These are phyloP conservation scores for Nemania sp. DNA, from an alignment of 2,329 filamentous ascomycete genomes.

Conservation along the genomic window DNA sequence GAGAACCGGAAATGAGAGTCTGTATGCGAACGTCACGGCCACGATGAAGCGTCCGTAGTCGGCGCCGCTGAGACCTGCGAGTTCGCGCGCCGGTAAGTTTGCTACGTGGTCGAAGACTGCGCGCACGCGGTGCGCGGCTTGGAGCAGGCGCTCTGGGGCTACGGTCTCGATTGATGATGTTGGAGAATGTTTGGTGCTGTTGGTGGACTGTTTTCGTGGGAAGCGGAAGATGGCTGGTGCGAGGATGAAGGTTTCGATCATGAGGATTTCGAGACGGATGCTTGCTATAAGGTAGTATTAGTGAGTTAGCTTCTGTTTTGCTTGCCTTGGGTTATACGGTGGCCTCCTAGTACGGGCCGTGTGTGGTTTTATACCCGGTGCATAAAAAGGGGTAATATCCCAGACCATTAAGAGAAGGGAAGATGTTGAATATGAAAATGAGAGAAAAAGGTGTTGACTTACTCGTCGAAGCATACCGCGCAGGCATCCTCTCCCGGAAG, in stretches of 20 bases:
- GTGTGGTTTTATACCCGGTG: too few species aligned
- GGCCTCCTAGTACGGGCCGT: too few species aligned
- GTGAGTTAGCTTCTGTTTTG: constrained; percentile 4
- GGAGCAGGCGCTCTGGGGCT: constrained; percentile 27
- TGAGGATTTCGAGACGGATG: constrained; percentile 41
- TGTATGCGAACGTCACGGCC: constrained; percentile 48
- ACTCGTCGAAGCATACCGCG: constrained; percentile 34
- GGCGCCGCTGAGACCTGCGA: constrained; percentile 45
- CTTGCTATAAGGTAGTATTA: constrained; percentile 32
- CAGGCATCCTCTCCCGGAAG: constrained; percentile 44
- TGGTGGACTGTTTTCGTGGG: not conserved
- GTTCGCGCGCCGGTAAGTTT: constrained; percentile 29
- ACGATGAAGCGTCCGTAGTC: constrained; percentile 51
- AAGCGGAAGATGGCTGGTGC: constrained; percentile 43
- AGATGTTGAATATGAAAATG: not conserved
- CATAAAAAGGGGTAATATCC: too few species aligned
- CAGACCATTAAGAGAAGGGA: too few species aligned
- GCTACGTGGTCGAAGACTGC: constrained; percentile 41
- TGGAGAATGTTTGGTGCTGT: too few species aligned
- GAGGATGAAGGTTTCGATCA: constrained; percentile 46
- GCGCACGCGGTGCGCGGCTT: constrained; percentile 32
- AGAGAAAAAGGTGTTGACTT: constrained; percentile 15
- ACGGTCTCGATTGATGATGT: constrained; percentile 31
- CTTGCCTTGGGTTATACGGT: too few species aligned
- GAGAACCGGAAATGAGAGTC: constrained; percentile 50